These are phyloP conservation scores for Mycena citricolor DNA, from an alignment of 1,284 basidiomycete species.

Conservation along the genomic window DNA sequence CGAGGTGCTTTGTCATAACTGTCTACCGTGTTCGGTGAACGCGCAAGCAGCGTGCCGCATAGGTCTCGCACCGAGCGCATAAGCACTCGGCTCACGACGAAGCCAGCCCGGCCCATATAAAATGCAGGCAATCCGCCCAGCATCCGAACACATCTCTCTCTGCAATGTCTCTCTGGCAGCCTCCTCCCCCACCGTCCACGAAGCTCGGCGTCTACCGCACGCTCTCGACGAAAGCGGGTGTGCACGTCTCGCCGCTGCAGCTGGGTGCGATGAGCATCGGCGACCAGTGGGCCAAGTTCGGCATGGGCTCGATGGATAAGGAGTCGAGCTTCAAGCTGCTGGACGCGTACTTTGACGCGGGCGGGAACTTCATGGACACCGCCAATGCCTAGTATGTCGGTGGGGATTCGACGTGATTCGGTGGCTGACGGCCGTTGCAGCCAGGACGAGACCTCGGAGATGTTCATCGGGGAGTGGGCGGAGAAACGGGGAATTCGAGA, in stretches of 20 bases:
- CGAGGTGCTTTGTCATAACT: too few relatives aligned
- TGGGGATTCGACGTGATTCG: neutral
- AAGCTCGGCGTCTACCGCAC: slow-evolving; percentile 10
- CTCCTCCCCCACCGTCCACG: neutral
- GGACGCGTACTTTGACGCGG: slow-evolving; percentile 5
- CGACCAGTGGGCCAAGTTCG: slow-evolving; percentile 1
- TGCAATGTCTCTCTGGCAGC: too few relatives aligned
- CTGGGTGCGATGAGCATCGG: slow-evolving; percentile 12
- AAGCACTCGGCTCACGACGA: too few relatives aligned
- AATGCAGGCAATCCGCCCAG: too few relatives aligned
- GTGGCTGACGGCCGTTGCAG: slow-evolving; percentile 18
- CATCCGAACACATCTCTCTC: too few relatives aligned
- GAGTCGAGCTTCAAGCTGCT: slow-evolving; percentile 9
- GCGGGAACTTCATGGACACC: slow-evolving; percentile 12
- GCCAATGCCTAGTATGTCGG: slow-evolving; percentile 15
- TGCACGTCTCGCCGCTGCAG: slow-evolving; percentile 12
- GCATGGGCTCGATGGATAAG: slow-evolving; percentile 14
- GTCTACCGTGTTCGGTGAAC: too few relatives aligned
- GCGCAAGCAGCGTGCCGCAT: too few relatives aligned
- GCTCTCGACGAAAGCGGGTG: slow-evolving; percentile 4
- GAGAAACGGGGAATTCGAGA: slow-evolving; percentile 41
- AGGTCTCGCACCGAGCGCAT: too few relatives aligned
- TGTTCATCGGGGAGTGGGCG: slow-evolving; percentile 48
- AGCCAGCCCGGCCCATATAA: too few relatives aligned
- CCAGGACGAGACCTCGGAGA: slow-evolving; percentile 41